These are phyloP conservation scores for Pleurotus giganteus DNA, from an alignment of 768 basidiomycete genomes.

Conservation along the genomic window DNA sequence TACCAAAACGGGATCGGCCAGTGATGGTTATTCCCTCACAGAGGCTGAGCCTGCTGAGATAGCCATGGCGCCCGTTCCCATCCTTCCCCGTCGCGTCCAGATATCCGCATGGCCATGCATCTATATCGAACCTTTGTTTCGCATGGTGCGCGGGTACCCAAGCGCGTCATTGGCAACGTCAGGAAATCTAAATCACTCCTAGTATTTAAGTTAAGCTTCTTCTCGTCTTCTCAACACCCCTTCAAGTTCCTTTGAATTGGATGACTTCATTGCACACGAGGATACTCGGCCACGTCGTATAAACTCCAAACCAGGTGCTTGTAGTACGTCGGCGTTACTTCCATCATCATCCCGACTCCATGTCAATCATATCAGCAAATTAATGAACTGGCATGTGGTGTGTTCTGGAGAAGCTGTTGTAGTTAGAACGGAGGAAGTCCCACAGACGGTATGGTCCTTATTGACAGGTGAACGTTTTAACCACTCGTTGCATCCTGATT, in stretches of 20 bases:
- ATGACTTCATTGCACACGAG: conserved; percentile 2
- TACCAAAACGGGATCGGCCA: background rate
- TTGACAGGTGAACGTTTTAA: too few species aligned
- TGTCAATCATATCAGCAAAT: too few species aligned
- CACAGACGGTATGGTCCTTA: background rate
- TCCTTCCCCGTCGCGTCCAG: too few species aligned
- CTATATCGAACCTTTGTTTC: too few species aligned
- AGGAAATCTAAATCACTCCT: background rate
- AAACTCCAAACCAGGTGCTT: background rate
- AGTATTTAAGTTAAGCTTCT: background rate
- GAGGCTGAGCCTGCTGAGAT: too few species aligned
- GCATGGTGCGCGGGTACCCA: too few species aligned
- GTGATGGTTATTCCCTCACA: background rate
- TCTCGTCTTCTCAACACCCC: background rate
- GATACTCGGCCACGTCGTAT: background rate
- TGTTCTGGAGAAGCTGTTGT: too few species aligned
- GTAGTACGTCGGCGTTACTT: background rate
- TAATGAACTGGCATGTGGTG: too few species aligned
- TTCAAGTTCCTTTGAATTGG: background rate
- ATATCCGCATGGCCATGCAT: too few species aligned
- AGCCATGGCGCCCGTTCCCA: background rate
- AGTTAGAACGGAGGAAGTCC: too few species aligned
- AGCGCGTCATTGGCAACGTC: background rate
- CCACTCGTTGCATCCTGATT: too few species aligned
- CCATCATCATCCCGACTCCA: too few species aligned